Percentiles rank a stretch among this genome's conserved stretches.
phyloP scores from a whole-genome alignment of 2,329 filamentous ascomycete genomes.

The Didymella pomorum region DNA sequence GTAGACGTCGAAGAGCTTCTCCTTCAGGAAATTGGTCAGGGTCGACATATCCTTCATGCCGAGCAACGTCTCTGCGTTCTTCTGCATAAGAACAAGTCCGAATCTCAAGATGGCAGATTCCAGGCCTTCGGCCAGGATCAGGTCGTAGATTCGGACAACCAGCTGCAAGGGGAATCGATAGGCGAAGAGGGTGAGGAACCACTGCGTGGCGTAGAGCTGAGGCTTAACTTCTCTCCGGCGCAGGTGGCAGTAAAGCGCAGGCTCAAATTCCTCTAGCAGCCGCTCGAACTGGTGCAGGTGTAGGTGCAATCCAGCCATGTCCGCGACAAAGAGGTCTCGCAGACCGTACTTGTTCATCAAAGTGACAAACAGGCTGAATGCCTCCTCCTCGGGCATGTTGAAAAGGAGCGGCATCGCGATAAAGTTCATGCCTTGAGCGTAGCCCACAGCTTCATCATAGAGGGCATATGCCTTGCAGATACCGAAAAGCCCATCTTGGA shows the following conservation, averaged over 20 bases:
- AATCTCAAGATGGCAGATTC: conserved; percentile 90
- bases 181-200: conserved; percentile 98
- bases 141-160: conserved; percentile 93
- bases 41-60: conserved; percentile 90
- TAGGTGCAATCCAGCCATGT: conserved; percentile 95
- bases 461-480: conserved; percentile 97
- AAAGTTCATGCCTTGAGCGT: conserved; percentile 99
- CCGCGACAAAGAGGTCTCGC: conserved; percentile 89
- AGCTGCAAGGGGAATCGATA: conserved; percentile 97
- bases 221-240: conserved; percentile 86
- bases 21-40: conserved; percentile 89
- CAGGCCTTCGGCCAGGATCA: conserved; percentile 91
- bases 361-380: conserved; percentile 89
- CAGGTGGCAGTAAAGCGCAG: conserved; percentile 92
- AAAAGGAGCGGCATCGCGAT: conserved; percentile 95
- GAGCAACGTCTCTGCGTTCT: conserved; percentile 81
- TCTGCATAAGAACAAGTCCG: conserved; percentile 94
- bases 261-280: conserved; percentile 90
- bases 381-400: conserved; percentile 98
- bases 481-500: conserved; percentile 93
- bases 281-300: conserved; percentile 95
- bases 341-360: conserved; percentile 97
- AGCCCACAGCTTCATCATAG: conserved; percentile 92
- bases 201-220: conserved; percentile 95
- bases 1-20: conserved; percentile 94